Evolutionary conservation across 352 stramenopile species (phyloP).

Genomic region (Globisporangium iwayamae): DNA sequence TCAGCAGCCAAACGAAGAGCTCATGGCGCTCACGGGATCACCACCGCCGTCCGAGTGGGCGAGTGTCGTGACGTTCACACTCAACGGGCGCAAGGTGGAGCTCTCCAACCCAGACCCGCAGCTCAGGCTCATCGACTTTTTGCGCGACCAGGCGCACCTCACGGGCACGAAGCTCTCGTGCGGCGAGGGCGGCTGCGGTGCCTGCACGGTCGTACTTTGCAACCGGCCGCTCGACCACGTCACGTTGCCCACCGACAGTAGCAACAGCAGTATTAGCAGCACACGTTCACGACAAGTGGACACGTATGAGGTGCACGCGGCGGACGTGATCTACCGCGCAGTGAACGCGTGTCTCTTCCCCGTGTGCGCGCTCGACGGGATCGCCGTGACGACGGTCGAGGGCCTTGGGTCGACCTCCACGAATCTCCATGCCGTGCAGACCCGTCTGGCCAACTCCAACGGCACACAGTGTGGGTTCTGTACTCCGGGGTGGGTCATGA

Average conservation of each 20-base stretch:
- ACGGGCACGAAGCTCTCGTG: conserved; percentile 91
- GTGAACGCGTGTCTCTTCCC: conserved; percentile 89
- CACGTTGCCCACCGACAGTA: neutral
- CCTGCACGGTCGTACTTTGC: conserved; percentile 94
- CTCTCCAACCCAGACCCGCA: conserved; percentile 49
- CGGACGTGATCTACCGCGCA: conserved; percentile 33
- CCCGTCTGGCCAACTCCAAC: conserved; percentile 86
- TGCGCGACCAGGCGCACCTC: conserved; percentile 66
- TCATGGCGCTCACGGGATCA: neutral
- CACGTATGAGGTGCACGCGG: neutral
- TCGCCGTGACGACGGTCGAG: conserved; percentile 86
- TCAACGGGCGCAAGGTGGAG: conserved; percentile 9
- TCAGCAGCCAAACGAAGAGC: neutral
- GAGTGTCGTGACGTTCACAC: conserved; percentile 13
- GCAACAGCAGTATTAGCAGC: neutral
- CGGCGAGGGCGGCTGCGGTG: conserved; percentile 94
- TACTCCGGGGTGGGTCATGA: conserved; percentile 86
- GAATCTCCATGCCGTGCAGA: conserved; percentile 81
- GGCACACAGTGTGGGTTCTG: conserved; percentile 94
- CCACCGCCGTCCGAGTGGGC: conserved; percentile 3
- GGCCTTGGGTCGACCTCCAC: conserved; percentile 43
- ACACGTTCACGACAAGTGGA: no score
- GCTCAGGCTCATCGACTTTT: conserved; percentile 76
- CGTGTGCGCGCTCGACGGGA: conserved; percentile 75
- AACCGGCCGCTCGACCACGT: conserved; percentile 17